Conservation (phyloP, 129 eudicot genomes). For the Flaveria bidentis region DNA sequence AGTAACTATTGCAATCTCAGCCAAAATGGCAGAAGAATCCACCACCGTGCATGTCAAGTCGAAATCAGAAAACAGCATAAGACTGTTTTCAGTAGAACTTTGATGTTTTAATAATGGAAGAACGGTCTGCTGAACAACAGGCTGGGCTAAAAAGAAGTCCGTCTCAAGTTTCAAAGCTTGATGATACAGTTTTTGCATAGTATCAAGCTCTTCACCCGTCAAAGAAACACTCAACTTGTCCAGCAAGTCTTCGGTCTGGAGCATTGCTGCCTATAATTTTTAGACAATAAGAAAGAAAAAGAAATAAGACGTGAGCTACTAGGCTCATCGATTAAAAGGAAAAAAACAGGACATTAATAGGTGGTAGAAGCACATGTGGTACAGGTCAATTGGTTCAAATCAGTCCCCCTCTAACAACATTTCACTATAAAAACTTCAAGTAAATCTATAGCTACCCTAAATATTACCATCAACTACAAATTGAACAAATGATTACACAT, state of each 20-base stretch:
- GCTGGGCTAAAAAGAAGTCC: conserved; percentile 72
- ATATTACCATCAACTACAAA: background rate
- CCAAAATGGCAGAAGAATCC: conserved; percentile 93
- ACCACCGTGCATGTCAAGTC: conserved; percentile 92
- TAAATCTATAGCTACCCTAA: no score
- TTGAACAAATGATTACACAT: background rate
- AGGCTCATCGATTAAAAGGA: no score
- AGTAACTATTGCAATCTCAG: conserved; percentile 76
- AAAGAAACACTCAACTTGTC: conserved; percentile 80
- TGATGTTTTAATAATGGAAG: conserved; percentile 69
- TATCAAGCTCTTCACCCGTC: conserved; percentile 81
- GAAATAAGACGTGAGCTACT: no score
- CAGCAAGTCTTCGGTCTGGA: conserved; percentile 73
- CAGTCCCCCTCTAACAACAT: no score
- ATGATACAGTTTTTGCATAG: conserved; percentile 73
- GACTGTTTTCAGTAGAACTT: conserved; percentile 43
- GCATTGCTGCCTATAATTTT: conserved; percentile 48
- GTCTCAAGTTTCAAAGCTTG: conserved; percentile 82
- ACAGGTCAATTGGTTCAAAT: no score
- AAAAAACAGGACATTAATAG: no score
- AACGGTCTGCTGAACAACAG: conserved; percentile 61
- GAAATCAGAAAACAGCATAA: conserved; percentile 83
- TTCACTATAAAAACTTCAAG: no score
- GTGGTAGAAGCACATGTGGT: no score
- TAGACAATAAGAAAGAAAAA: background rate